These are phyloP conservation scores for Prunella vulgaris DNA, from an alignment of 257 asterid species.

Conservation along the genomic window DNA sequence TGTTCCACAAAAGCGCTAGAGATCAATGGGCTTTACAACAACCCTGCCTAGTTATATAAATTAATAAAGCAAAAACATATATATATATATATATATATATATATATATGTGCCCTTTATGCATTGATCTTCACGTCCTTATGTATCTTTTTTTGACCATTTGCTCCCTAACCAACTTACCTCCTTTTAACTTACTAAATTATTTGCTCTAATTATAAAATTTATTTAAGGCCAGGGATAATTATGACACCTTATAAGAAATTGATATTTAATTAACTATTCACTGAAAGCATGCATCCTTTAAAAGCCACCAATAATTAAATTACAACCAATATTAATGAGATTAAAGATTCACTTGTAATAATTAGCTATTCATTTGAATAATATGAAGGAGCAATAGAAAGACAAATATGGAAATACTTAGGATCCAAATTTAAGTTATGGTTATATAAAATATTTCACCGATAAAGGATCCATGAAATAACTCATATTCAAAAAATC, in stretches of 20 bases:
- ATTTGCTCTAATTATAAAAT: background rate
- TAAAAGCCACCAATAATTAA: background rate
- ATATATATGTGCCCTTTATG: conserved; percentile 22
- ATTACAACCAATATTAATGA: background rate
- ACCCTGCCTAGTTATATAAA: background rate
- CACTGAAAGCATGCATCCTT: background rate
- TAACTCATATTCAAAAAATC: no score
- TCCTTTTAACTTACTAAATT: background rate
- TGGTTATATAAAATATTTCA: no score
- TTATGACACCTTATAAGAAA: background rate
- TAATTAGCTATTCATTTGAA: background rate
- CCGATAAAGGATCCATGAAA: no score
- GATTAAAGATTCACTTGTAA: background rate
- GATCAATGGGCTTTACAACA: conserved; percentile 26
- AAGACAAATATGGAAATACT: background rate
- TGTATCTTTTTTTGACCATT: conserved; percentile 23
- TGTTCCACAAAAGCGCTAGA: conserved; percentile 45
- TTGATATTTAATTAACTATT: background rate
- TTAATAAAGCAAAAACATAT: conserved; percentile 19
- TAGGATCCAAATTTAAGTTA: background rate
- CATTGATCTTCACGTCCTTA: conserved; percentile 31
- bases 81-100: conserved; percentile 1
- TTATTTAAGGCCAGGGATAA: background rate
- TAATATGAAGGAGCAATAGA: no score
- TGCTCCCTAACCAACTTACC: background rate